A percentile compares a stretch with the other conserved stretches of the same genome.
These are phyloP conservation scores for Pleurotus sapidus DNA, from an alignment of 768 basidiomycete species.

Conservation along the genomic window DNA sequence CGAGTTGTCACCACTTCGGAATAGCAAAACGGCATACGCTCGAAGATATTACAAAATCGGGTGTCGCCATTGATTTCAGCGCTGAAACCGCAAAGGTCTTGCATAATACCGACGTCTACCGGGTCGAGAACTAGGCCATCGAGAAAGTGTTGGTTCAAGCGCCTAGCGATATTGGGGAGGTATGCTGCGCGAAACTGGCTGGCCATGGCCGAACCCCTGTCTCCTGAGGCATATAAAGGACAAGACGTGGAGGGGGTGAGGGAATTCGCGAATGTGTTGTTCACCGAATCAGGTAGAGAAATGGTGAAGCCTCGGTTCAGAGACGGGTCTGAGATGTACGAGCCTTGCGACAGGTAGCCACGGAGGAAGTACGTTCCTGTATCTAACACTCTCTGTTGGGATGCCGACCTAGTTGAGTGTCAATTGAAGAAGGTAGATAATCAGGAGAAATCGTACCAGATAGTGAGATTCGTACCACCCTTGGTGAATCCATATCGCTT, in stretches of 20 bases:
- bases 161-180: slow-evolving; percentile 26
- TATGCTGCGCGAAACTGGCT: slow-evolving; percentile 29
- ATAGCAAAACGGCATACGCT: slow-evolving; percentile 17
- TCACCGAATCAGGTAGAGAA: slow-evolving; percentile 36
- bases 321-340: slow-evolving; percentile 26
- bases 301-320: slow-evolving; percentile 33
- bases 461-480: slow-evolving; percentile 37
- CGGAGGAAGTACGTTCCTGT: slow-evolving; percentile 36
- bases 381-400: slow-evolving; percentile 39
- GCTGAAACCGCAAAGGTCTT: slow-evolving; percentile 41
- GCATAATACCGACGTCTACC: slow-evolving; percentile 38
- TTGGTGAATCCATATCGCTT: slow-evolving; percentile 36
- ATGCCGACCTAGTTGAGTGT: slow-evolving; percentile 30
- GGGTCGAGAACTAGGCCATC: slow-evolving; percentile 29
- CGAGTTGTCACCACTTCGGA: too few relatives aligned
- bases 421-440: neutral
- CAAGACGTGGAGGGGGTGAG: slow-evolving; percentile 39
- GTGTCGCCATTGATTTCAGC: slow-evolving; percentile 34
- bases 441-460: slow-evolving; percentile 27
- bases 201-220: slow-evolving; percentile 23
- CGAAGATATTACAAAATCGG: slow-evolving; percentile 38
- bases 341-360: slow-evolving; percentile 41
- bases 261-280: slow-evolving; percentile 39
- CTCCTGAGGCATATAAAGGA: slow-evolving; percentile 29
- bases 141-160: slow-evolving; percentile 31